Evolutionary conservation across 1,284 basidiomycete genomes (phyloP), one percentile per base, ranked within the genome.

Genomic region (Ustilago lituana): DNA sequence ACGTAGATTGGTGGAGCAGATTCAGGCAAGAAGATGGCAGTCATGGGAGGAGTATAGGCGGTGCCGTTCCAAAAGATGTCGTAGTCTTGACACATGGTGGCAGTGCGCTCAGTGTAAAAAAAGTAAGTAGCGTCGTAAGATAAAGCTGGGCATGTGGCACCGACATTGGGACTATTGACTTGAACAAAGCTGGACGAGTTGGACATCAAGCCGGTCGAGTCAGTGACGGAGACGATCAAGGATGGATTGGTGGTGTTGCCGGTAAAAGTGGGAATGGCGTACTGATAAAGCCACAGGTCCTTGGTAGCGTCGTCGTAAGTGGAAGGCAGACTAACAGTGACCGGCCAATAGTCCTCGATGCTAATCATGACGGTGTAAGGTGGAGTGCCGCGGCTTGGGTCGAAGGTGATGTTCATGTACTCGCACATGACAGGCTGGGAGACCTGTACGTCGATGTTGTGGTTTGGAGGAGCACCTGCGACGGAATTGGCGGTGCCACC

Each of bases 331-430:
- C 31, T 40, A 44, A 75, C 23, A 9, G 48, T 55, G 55, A 69
- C 49, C 5, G 74, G 64, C 49, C 56, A 72, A 52, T 66, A 76
- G 33, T 69, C 64, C 31, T 64, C 66, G 37, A 59, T 35, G 54
- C 52, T 62, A 41, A 74, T 59, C 68, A 73, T 71, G 71, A 77
- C 39, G 0, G 70, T 69, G 37, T 71, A 77, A 4, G 75, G 75
- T 3, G 75, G 67, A 8, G 45, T 69, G 22, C 73, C 75, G 15
- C 40, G 39, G 38, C 59, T 55, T 2, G 73, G 70, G 20, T 73
- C 60, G 19, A 73, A 77, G 20, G 73, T 75, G 60, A 77, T 75
- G 55, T 75, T 71, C 54, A 77, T 58, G 29, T 50, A 43, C 40
- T 71, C 36, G 33, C 75, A 77, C 43, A 64, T 69, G 53, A 38